A percentile compares a stretch with the other conserved stretches of the same genome.
phyloP scores from a whole-genome alignment of 1,284 basidiomycete species.

The Marasmius fiardii region DNA sequence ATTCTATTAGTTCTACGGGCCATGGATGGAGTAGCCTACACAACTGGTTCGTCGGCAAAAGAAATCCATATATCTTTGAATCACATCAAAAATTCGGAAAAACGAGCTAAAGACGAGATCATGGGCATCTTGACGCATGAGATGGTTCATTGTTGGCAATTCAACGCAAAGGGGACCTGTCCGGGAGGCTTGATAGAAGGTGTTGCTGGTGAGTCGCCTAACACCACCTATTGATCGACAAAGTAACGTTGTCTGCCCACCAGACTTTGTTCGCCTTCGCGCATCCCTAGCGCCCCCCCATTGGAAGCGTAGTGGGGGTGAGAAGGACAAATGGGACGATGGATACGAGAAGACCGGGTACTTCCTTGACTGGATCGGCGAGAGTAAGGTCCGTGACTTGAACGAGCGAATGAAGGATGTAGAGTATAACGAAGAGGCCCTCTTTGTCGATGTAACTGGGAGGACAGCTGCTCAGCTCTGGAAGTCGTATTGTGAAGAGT shows the following conservation, averaged over 20 bases:
- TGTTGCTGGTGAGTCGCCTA: conserved; percentile 52
- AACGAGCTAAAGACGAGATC: conserved; percentile 57
- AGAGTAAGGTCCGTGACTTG: conserved; percentile 49
- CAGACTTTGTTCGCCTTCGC: conserved; percentile 69
- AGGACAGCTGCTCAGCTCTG: conserved; percentile 51
- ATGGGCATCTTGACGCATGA: conserved; percentile 64
- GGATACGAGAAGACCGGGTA: conserved; percentile 70
- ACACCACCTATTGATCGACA: not conserved
- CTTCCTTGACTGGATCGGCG: conserved; percentile 65
- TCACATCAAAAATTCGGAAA: conserved; percentile 42
- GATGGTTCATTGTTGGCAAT: conserved; percentile 73
- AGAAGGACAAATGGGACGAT: conserved; percentile 53
- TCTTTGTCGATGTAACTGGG: conserved; percentile 47
- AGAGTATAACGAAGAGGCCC: conserved; percentile 47
- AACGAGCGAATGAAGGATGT: conserved; percentile 50
- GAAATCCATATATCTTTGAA: conserved; percentile 70
- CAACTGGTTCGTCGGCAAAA: conserved; percentile 50
- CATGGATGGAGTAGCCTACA: conserved; percentile 68
- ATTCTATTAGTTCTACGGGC: conserved; percentile 57
- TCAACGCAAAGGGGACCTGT: conserved; percentile 54
- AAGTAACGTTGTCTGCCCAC: not conserved
- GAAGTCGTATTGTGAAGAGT: conserved; percentile 36
- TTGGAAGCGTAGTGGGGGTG: conserved; percentile 40
- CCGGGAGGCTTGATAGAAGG: conserved; percentile 71
- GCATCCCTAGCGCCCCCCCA: conserved; percentile 60